Evolutionary conservation across 192 early-diverging fungal species (phyloP), one percentile per base, ranked within the genome.

Genomic region (Coemansia furcata): DNA sequence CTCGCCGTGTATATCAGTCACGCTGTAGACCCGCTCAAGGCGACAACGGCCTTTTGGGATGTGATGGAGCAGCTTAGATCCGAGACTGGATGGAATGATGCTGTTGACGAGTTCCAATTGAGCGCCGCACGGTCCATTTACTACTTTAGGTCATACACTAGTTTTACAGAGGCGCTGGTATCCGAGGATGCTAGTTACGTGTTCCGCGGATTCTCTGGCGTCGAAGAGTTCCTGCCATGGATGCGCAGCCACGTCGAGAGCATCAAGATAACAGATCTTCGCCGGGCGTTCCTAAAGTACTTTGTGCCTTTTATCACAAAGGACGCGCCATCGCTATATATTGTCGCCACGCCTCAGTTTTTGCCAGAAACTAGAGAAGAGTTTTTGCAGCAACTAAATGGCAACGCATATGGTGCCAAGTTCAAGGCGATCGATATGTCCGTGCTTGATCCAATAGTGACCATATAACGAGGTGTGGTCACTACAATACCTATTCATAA

Each of bases 1-100:
- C 42, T 82, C n/a, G 70, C 74, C 17, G 63, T 82, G 29, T 82
- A 76, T 57, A 82, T 82, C 19, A 77, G 79, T 65, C 79, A 82
- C 37, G 74, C 79, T 0, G 68, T 69, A 5, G 74, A 82, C 23
- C 74, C 79, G 38, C 59, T 49, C 65, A 82, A 82, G 62, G 67
- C 79, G 26, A 19, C 73, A 8, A 49, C 64, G 11, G 79, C 79
- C 29, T 62, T 82, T 32, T 82, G 79, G 79, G 74, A 76, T 38
- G 68, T 69, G 26, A 66, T 73, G 8, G 67, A 70, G 57, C 38
- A 49, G 1, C 60, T 82, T 19, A 44, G 59, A 4, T 23, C 47
- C 3, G 79, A 82, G 4, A 55, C 55, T 14, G 61, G 68, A 7
- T 82, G 79, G 79, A 46, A 61, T 19, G 68, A 66, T n/a, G 59